A percentile compares a stretch with the other conserved stretches of the same genome.
phyloP scores from a whole-genome alignment of 192 early-diverging fungal species.

The Coemansia biformis region DNA sequence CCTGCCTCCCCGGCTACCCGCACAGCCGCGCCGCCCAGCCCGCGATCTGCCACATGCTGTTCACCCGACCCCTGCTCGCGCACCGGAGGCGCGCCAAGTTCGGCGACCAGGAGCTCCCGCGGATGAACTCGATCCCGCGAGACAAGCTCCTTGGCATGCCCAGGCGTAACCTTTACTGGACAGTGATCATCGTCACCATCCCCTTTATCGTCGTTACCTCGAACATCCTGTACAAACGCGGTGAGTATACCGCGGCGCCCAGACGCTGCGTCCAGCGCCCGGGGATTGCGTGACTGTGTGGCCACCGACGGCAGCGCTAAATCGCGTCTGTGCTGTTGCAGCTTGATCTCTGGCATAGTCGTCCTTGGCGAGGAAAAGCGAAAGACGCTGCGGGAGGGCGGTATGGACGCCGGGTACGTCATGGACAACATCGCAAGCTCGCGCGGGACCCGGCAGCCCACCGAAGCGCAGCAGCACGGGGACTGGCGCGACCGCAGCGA shows the following conservation, averaged over 20 bases:
- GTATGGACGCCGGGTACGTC: constrained; percentile 29
- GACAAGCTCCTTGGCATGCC: constrained; percentile 37
- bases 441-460: not conserved
- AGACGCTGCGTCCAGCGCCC: too few relatives aligned
- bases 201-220: constrained; percentile 35
- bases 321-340: not conserved
- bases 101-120: constrained; percentile 36
- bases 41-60: constrained; percentile 15
- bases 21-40: too few relatives aligned
- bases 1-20: too few relatives aligned
- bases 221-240: constrained; percentile 41
- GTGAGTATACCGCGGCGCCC: too few relatives aligned
- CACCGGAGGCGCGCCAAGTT: constrained; percentile 17
- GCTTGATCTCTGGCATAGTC: constrained; percentile 11
- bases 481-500: not conserved
- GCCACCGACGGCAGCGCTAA: too few relatives aligned
- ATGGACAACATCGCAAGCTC: constrained; percentile 39
- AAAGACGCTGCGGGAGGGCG: constrained; percentile 29
- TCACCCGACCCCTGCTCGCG: constrained; percentile 25
- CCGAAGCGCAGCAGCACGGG: not conserved
- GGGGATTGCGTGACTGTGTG: too few relatives aligned
- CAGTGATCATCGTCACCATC: constrained; percentile 48
- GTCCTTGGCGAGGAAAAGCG: constrained; percentile 43
- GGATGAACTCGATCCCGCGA: constrained; percentile 25
- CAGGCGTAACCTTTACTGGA: constrained; percentile 42